phyloP scores from a whole-genome alignment of 1,139 yeast genomes.

The Candida sanyaensis region DNA sequence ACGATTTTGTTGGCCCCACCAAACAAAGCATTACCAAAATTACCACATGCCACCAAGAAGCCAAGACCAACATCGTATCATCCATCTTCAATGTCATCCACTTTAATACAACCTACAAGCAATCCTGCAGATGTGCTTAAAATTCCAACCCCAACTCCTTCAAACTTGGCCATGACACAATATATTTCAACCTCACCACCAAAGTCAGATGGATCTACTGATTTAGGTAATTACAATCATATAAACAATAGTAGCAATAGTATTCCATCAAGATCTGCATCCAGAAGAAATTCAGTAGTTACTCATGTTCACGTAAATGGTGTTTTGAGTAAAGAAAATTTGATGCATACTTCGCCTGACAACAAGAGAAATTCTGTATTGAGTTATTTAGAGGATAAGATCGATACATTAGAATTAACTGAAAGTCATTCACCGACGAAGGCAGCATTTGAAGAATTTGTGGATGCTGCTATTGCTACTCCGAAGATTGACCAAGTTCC shows the following conservation, averaged over 20 bases:
- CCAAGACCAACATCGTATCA: conserved; percentile 84
- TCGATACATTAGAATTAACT: conserved; percentile 43
- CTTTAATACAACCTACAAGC: conserved; percentile 24
- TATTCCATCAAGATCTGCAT: conserved; percentile 8
- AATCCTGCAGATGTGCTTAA: conserved; percentile 33
- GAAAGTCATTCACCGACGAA: conserved; percentile 18
- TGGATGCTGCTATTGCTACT: conserved; percentile 16
- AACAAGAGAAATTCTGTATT: conserved; percentile 46
- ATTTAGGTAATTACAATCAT: conserved; percentile 3
- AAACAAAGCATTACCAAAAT: conserved; percentile 27
- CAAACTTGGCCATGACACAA: conserved; percentile 37
- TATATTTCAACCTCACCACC: conserved; percentile 44
- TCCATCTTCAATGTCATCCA: conserved; percentile 53
- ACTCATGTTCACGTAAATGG: conserved; percentile 52
- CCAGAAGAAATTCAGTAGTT: conserved; percentile 46
- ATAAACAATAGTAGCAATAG: not conserved
- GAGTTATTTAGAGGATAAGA: conserved; percentile 49
- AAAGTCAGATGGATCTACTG: conserved; percentile 15
- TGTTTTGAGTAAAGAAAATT: conserved; percentile 39
- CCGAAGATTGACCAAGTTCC: conserved; percentile 35
- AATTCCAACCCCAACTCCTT: conserved; percentile 37
- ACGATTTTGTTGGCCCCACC: conserved; percentile 16
- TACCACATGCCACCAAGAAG: conserved; percentile 50
- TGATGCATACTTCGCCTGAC: conserved; percentile 12
- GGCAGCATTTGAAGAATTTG: conserved; percentile 6